These are phyloP conservation scores for Tillandsia leiboldiana DNA, from an alignment of 176 grass and related monocot species.

Conservation along the genomic window DNA sequence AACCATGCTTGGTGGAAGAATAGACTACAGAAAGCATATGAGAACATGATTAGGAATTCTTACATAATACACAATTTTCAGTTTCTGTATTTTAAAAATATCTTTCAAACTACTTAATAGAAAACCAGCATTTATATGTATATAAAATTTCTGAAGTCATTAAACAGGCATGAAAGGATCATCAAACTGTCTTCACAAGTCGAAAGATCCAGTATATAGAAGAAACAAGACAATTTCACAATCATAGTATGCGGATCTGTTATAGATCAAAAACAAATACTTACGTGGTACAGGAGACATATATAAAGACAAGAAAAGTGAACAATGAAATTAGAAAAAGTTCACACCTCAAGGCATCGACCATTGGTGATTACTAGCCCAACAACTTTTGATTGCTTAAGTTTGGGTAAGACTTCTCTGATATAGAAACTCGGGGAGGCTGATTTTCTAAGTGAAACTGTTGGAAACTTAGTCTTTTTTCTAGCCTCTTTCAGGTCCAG, in stretches of 20 bases:
- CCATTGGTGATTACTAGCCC: slow-evolving; percentile 84
- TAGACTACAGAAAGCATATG: slow-evolving; percentile 41
- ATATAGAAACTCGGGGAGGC: slow-evolving; percentile 69
- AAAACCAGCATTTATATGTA: too few relatives aligned
- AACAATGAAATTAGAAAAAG: not conserved
- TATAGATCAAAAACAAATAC: too few relatives aligned
- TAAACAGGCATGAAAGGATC: not conserved
- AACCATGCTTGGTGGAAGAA: slow-evolving; percentile 61
- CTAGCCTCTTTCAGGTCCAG: slow-evolving; percentile 76
- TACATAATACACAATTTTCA: not conserved
- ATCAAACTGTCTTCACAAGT: not conserved
- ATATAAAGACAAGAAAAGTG: not conserved
- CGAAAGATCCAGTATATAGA: not conserved
- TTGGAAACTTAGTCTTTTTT: slow-evolving; percentile 89
- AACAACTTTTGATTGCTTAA: slow-evolving; percentile 82
- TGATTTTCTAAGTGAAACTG: slow-evolving; percentile 62
- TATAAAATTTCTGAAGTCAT: not conserved
- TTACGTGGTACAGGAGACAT: too few relatives aligned
- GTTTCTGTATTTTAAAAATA: not conserved
- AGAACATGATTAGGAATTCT: slow-evolving; percentile 1
- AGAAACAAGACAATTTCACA: not conserved
- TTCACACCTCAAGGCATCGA: slow-evolving; percentile 87
- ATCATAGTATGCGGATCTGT: too few relatives aligned
- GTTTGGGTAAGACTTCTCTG: slow-evolving; percentile 60
- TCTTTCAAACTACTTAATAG: not conserved